A percentile compares a stretch with the other conserved stretches of the same genome.
Conservation (phyloP, 495 filamentous ascomycete genomes). For the Platismatia glauca region DNA sequence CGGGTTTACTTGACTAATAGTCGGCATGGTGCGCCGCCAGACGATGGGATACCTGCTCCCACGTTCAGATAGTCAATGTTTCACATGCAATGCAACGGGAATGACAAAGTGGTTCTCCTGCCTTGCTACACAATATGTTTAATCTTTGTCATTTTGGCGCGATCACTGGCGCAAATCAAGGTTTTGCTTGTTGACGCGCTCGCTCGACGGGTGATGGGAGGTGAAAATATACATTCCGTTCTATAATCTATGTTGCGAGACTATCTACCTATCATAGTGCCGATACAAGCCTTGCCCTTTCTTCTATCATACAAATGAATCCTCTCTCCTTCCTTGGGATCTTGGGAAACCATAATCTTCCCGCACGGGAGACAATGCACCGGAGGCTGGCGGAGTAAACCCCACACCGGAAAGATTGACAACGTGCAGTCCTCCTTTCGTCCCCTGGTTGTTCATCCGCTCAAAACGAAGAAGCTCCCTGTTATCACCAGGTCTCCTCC, state of each 20-base stretch:
- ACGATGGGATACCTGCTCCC: neutral
- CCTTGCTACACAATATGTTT: neutral
- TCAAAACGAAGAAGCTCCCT: conserved; percentile 7
- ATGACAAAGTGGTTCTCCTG: neutral
- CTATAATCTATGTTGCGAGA: neutral
- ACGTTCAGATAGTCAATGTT: neutral
- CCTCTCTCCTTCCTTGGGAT: neutral
- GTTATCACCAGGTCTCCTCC: neutral
- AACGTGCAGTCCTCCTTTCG: neutral
- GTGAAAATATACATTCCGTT: neutral
- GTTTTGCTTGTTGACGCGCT: neutral
- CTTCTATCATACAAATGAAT: neutral
- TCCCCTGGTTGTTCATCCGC: neutral
- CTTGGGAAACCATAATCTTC: neutral
- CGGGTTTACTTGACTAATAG: too few relatives aligned
- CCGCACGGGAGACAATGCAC: neutral
- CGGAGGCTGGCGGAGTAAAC: neutral
- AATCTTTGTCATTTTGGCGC: neutral
- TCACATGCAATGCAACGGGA: neutral
- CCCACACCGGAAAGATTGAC: neutral
- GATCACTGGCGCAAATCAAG: neutral
- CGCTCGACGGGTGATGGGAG: neutral
- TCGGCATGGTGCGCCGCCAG: neutral
- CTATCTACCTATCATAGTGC: too few relatives aligned
- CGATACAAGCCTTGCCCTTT: too few relatives aligned